These are phyloP conservation scores for Pachyrhizus erosus DNA, from an alignment of 306 rosid genomes.

Conservation along the genomic window DNA sequence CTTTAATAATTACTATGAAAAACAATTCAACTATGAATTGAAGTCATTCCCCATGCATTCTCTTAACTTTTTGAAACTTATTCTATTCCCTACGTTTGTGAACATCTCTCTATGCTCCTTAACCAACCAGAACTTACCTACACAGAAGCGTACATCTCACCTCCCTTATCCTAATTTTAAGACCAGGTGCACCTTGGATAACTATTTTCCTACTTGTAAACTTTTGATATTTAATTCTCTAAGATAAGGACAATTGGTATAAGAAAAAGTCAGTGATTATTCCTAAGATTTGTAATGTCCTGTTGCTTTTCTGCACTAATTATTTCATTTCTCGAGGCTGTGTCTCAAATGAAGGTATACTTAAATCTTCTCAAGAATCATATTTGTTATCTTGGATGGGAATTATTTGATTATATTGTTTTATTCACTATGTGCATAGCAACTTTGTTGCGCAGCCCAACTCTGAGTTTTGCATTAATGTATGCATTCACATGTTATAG, in stretches of 20 bases:
- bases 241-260: neutral
- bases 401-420: neutral
- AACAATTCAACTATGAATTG: conserved; percentile 17
- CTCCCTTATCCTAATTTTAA: conserved; percentile 9
- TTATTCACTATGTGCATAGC: conserved; percentile 40
- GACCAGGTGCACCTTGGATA: neutral
- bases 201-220: conserved; percentile 17
- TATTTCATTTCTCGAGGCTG: neutral
- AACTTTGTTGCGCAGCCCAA: conserved; percentile 22
- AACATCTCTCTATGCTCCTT: conserved; percentile 14
- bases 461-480: conserved; percentile 5
- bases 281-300: conserved; percentile 21
- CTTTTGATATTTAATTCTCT: neutral
- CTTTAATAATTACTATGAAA: neutral
- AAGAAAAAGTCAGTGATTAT: conserved; percentile 8
- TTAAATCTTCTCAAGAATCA: neutral
- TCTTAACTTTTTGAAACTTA: neutral
- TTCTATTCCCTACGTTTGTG: neutral
- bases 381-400: conserved; percentile 23
- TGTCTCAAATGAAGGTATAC: neutral
- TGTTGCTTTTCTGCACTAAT: neutral
- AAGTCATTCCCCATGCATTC: neutral
- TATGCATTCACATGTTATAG: conserved; percentile 58
- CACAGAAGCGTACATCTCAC: neutral
- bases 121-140: neutral